Evolutionary conservation across 352 stramenopile genomes (phyloP).

Genomic region (Pythium sp.): DNA sequence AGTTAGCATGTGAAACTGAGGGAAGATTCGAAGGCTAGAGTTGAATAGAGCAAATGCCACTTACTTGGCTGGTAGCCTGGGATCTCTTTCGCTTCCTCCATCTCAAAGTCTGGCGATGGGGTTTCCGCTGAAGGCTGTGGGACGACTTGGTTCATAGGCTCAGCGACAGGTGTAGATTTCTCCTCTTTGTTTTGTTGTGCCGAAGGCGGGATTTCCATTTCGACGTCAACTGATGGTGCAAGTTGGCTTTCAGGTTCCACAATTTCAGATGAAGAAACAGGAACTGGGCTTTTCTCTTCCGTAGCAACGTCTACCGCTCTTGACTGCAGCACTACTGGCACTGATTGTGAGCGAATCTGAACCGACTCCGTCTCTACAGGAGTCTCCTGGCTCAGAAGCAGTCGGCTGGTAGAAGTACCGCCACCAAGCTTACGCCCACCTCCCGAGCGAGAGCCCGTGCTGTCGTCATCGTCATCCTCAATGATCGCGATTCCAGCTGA

Average conservation of each 20-base stretch:
- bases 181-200: not conserved
- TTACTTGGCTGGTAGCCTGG: conserved; percentile 15
- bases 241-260: not conserved
- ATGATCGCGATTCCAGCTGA: conserved; percentile 12
- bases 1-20: not conserved
- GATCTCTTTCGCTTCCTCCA: conserved; percentile 4
- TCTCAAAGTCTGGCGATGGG: conserved; percentile 4
- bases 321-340: not conserved
- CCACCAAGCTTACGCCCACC: conserved; percentile 36
- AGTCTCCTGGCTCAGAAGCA: conserved; percentile 16
- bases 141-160: not conserved
- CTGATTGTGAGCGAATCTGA: not conserved
- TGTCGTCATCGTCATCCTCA: conserved; percentile 16
- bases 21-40: too few species aligned
- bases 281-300: not conserved
- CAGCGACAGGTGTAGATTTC: not conserved
- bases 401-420: conserved; percentile 26
- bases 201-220: conserved; percentile 17
- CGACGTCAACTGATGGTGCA: conserved; percentile 11
- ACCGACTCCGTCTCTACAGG: not conserved
- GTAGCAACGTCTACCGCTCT: not conserved
- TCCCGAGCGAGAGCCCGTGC: not conserved
- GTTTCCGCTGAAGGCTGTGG: not conserved
- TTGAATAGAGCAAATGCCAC: not conserved
- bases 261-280: not conserved